These are phyloP conservation scores for Monosporascus sp. DNA, from an alignment of 2,329 filamentous ascomycete species.

Conservation along the genomic window DNA sequence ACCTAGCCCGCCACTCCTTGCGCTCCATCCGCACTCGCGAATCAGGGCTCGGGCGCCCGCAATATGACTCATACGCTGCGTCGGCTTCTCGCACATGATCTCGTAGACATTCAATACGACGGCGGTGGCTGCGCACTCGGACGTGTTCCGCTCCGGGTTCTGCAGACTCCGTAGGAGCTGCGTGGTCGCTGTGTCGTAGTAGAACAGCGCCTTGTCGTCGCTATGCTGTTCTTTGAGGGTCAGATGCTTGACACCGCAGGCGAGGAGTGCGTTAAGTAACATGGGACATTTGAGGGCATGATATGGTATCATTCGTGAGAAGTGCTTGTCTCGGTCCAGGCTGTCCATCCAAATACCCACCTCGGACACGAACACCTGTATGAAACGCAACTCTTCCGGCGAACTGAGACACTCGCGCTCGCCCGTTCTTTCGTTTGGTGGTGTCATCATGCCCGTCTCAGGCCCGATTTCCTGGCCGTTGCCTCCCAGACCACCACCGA, in stretches of 20 bases:
- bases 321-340: conserved; percentile 80
- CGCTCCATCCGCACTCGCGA: conserved; percentile 86
- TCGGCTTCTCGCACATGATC: conserved; percentile 77
- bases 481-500: conserved; percentile 28
- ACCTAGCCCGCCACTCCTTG: conserved; percentile 71
- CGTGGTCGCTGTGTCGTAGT: conserved; percentile 81
- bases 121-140: conserved; percentile 80
- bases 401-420: conserved; percentile 63
- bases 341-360: conserved; percentile 94
- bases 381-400: conserved; percentile 76
- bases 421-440: conserved; percentile 33
- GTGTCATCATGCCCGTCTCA: conserved; percentile 35
- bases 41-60: conserved; percentile 80
- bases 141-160: conserved; percentile 78
- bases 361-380: conserved; percentile 89
- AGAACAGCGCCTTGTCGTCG: conserved; percentile 72
- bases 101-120: conserved; percentile 90
- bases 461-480: conserved; percentile 21
- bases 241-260: conserved; percentile 81
- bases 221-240: conserved; percentile 61
- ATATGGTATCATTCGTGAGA: conserved; percentile 78
- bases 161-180: conserved; percentile 72
- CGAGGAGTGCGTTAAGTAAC: conserved; percentile 82
- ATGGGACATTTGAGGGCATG: conserved; percentile 78
- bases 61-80: conserved; percentile 84